These are phyloP conservation scores for Plantago major DNA, from an alignment of 257 asterid genomes.

Conservation along the genomic window DNA sequence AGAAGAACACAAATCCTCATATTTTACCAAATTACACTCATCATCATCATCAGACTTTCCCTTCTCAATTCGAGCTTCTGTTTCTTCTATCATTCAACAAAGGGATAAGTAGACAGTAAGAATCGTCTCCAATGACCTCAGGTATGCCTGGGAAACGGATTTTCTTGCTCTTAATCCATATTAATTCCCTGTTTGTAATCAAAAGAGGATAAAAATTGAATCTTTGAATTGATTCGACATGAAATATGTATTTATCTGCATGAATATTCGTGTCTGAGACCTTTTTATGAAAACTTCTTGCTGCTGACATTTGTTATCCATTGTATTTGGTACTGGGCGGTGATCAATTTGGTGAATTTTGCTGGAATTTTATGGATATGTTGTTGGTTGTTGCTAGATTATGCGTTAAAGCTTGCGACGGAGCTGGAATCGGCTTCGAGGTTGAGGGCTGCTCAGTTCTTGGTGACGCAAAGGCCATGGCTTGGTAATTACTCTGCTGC, in stretches of 20 bases:
- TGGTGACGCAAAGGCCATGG: conserved; percentile 90
- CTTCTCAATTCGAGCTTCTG: too few species aligned
- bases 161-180: not conserved
- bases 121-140: conserved; percentile 35
- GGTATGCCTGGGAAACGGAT: conserved; percentile 21
- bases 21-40: too few species aligned
- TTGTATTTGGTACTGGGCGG: not conserved
- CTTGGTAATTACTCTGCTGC: conserved; percentile 48
- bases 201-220: not conserved
- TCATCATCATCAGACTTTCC: too few species aligned
- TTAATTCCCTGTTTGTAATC: not conserved
- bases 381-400: conserved; percentile 40
- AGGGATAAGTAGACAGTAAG: conserved; percentile 10
- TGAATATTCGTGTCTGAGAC: not conserved
- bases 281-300: not conserved
- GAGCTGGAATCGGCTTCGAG: conserved; percentile 77
- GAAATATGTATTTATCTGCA: not conserved
- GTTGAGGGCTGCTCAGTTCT: conserved; percentile 64
- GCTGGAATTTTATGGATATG: not conserved
- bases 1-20: too few species aligned
- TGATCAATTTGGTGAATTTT: not conserved
- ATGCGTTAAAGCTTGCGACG: conserved; percentile 45
- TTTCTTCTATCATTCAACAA: conserved; percentile 2
- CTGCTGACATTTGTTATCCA: not conserved
- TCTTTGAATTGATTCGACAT: not conserved